Evolutionary conservation across 371 early-diverging fungal genomes (phyloP).

Genomic region (Haplosporangium sp.): DNA sequence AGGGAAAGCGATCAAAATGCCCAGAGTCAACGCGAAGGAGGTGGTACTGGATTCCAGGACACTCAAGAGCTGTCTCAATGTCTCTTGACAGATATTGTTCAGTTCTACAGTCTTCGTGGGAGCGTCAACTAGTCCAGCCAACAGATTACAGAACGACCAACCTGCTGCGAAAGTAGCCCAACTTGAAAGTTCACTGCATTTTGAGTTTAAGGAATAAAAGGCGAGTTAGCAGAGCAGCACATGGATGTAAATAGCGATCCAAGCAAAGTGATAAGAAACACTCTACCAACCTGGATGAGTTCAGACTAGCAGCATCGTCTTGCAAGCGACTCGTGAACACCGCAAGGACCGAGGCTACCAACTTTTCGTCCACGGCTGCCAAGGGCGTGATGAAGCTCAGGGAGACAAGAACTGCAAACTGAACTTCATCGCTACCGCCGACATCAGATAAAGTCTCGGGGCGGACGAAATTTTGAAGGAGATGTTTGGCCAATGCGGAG

Average conservation of each 20-base stretch:
- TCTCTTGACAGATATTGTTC: constrained; percentile 35
- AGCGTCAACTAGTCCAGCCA: constrained; percentile 57
- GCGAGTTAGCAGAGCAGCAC: neutral
- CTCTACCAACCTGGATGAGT: constrained; percentile 17
- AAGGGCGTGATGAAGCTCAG: constrained; percentile 62
- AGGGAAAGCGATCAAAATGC: constrained; percentile 57
- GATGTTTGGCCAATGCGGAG: constrained; percentile 34
- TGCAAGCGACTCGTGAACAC: constrained; percentile 31
- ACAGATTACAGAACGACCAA: constrained; percentile 61
- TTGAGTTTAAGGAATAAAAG: neutral
- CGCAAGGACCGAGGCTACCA: constrained; percentile 35
- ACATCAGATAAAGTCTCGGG: constrained; percentile 34
- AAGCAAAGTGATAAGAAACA: neutral
- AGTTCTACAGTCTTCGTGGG: constrained; percentile 61
- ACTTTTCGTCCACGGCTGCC: constrained; percentile 61
- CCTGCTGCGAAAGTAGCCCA: constrained; percentile 64
- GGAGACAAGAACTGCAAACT: constrained; percentile 64
- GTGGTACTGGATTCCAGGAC: constrained; percentile 22
- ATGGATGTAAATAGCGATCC: neutral
- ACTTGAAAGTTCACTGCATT: constrained; percentile 25
- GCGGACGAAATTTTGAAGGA: constrained; percentile 36
- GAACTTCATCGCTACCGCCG: constrained; percentile 66
- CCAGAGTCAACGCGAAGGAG: constrained; percentile 38
- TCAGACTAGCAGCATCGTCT: constrained; percentile 6
- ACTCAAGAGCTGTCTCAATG: constrained; percentile 19